Base-by-base conservation (phyloP, 1,284 basidiomycete genomes). In the Cryptococcus floricola region DNA sequence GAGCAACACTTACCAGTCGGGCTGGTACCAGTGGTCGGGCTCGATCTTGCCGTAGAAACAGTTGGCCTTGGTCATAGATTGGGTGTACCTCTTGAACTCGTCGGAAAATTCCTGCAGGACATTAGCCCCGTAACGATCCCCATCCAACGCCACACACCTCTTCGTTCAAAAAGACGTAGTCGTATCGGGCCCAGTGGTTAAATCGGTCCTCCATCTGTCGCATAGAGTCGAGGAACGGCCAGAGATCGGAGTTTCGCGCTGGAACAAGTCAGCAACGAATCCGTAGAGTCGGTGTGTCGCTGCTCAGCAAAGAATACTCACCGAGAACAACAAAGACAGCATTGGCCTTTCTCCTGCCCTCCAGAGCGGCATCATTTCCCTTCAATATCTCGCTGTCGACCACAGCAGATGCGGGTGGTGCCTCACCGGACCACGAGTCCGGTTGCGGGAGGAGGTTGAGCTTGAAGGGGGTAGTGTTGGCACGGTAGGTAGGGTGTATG, bases 141-240 rank as follows among this genome's bases (percentile, higher is more conserved):
- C 43, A 39, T 51, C 37, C 42, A 14, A 23, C 6, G 10, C 37
- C 9, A 54, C 63, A 31, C 41, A 69, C 67, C 56, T 87, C 81
- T 48, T 94, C 90, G 68, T 93, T 93, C 55, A 94, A 79, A 77
- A 94, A 89, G 39, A 91, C 86, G 67, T 89, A 93, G 27, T 89
- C 88, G 73, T 93, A 94, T 45, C 83, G 78, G 67, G 86, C 90
- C 74, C 88, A 87, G 69, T 86, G 85, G 80, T 93, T 93, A 80
- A 92, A 78, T 9, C 76, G 63, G 59, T 76, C 72, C 63, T 78
- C 77, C 70, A 77, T 75, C 63, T 77, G 75, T 60, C 67, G 66
- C 66, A 78, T 78, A n/a, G 70, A 74, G 23, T 66, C 81, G 53
- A 87, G 77, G 59, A 91, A 83, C 2, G 85, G 85, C 63, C 82